phyloP scores from a whole-genome alignment of 441 rosid species.

The Francoa sonchifolia region DNA sequence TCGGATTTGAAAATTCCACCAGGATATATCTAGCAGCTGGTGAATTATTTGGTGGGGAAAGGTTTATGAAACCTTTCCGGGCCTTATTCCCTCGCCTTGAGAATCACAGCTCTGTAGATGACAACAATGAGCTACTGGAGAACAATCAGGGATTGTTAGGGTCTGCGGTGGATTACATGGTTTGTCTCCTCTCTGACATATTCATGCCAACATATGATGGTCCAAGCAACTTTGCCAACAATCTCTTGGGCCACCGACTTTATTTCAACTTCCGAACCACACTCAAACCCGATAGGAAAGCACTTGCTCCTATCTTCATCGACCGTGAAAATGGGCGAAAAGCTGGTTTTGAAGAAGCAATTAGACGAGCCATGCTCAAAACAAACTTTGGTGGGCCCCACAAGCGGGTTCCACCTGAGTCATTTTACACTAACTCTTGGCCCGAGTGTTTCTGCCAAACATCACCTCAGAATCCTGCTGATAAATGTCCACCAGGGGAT shows the following conservation, averaged over 20 bases:
- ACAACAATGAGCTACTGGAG: conserved; percentile 56
- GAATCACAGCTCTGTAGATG: conserved; percentile 84
- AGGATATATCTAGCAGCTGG: conserved; percentile 92
- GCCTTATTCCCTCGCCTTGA: conserved; percentile 73
- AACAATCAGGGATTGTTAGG: conserved; percentile 72
- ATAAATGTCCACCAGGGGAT: conserved; percentile 79
- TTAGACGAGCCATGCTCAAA: conserved; percentile 63
- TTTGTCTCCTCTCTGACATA: conserved; percentile 89
- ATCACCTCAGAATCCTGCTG: conserved; percentile 46
- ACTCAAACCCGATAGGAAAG: conserved; percentile 84
- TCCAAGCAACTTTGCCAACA: conserved; percentile 98
- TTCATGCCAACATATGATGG: conserved; percentile 98
- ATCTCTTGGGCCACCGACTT: conserved; percentile 90
- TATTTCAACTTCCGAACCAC: conserved; percentile 92
- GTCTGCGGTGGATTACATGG: conserved; percentile 99
- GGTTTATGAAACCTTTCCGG: conserved; percentile 77
- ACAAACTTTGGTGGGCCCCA: conserved; percentile 95
- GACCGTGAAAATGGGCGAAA: conserved; percentile 55
- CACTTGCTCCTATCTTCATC: conserved; percentile 69
- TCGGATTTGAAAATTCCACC: conserved; percentile 83
- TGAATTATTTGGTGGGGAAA: conserved; percentile 84
- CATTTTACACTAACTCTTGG: conserved; percentile 95
- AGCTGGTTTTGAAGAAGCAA: conserved; percentile 67
- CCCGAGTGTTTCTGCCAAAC: conserved; percentile 90
- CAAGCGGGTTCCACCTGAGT: conserved; percentile 69